Evolutionary conservation across 495 filamentous ascomycete genomes (phyloP).

Genomic region (Pyrenula massariospora): DNA sequence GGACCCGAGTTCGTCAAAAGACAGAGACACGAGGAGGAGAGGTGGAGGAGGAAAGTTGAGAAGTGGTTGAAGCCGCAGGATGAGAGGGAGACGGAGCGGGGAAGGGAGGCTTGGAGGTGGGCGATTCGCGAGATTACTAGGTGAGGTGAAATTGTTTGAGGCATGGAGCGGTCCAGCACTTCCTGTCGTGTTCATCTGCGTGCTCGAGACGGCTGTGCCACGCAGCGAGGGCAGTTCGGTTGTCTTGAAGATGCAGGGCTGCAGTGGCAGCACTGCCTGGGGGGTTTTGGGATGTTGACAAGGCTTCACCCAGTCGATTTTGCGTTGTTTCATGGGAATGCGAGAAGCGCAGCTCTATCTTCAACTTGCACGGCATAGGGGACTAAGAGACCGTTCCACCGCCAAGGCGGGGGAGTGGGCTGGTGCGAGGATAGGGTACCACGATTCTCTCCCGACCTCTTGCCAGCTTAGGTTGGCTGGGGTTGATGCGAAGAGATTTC

Average conservation of each 20-base stretch:
- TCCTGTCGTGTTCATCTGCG: neutral
- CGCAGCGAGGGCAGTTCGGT: too few species aligned
- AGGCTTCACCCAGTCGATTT: neutral
- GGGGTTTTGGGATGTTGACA: neutral
- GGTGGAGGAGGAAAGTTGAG: conserved; percentile 75
- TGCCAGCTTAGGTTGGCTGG: too few species aligned
- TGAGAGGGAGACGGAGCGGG: conserved; percentile 28
- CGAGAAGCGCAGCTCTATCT: neutral
- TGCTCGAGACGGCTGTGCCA: too few species aligned
- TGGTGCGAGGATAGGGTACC: too few species aligned
- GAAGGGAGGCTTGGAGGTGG: conserved; percentile 41
- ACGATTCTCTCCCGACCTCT: too few species aligned
- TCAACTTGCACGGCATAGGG: neutral
- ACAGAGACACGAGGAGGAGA: conserved; percentile 81
- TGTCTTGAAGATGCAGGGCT: too few species aligned
- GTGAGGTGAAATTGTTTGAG: neutral
- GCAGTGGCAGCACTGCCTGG: too few species aligned
- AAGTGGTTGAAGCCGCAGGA: conserved; percentile 51
- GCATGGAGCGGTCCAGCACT: too few species aligned
- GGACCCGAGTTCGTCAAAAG: conserved; percentile 86
- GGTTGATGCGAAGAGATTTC: too few species aligned
- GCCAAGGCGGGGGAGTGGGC: neutral
- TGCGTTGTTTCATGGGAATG: neutral
- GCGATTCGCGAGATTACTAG: conserved; percentile 35
- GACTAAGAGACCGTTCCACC: neutral